Conservation (phyloP, 176 grass and related monocot genomes). For the Rhipidocladum racemiflorum region DNA sequence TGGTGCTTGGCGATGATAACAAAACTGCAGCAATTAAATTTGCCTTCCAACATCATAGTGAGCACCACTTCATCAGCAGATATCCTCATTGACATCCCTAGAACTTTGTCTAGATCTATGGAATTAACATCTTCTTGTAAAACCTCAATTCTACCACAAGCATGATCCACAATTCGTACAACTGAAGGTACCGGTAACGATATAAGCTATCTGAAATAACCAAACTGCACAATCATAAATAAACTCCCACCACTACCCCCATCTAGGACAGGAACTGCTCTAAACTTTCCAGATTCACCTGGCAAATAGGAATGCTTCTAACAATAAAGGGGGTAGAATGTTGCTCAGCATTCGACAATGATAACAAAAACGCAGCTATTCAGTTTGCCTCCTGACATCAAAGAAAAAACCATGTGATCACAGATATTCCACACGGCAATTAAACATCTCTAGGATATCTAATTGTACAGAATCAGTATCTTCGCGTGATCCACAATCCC, state of each 20-base stretch:
- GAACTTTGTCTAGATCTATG: not conserved
- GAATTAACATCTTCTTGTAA: not conserved
- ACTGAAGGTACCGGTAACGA: not conserved
- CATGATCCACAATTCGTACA: not conserved
- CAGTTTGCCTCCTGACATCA: not conserved
- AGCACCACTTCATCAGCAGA: not conserved
- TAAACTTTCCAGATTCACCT: not conserved
- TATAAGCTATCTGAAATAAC: constrained; percentile 7
- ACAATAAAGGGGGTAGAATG: not conserved
- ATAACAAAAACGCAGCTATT: not conserved
- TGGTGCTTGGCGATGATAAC: not conserved
- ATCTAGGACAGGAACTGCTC: not conserved
- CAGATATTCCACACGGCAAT: not conserved
- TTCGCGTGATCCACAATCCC: not conserved
- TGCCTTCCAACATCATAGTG: not conserved
- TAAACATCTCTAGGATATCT: not conserved
- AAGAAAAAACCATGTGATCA: not conserved
- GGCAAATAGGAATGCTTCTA: not conserved
- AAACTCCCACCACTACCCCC: not conserved
- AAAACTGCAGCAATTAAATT: not conserved
- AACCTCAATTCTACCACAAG: not conserved
- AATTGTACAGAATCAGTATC: not conserved
- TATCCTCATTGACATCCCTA: not conserved
- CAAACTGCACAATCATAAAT: not conserved
- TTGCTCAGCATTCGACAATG: not conserved